Conservation (phyloP, 768 basidiomycete genomes). For the Rhodotorula graminis region DNA sequence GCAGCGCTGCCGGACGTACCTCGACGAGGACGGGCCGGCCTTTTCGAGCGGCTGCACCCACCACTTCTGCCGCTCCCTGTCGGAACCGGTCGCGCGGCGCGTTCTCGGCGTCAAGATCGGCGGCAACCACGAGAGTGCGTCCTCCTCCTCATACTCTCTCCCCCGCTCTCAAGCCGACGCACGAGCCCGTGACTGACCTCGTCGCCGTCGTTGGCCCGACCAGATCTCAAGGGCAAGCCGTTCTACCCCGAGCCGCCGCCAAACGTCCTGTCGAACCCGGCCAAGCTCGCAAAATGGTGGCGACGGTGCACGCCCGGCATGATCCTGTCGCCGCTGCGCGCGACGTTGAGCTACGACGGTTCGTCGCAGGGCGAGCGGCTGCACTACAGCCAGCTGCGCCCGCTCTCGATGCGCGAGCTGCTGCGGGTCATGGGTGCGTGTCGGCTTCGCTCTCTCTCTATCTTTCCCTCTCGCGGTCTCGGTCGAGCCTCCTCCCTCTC, state of each 20-base stretch:
- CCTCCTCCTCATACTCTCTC: neutral
- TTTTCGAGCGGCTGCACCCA: neutral
- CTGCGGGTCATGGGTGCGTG: neutral
- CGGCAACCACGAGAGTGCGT: slow-evolving; percentile 1
- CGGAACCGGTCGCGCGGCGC: neutral
- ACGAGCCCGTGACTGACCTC: neutral
- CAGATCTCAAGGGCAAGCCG: neutral
- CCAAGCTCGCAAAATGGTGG: neutral
- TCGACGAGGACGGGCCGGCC: too few species aligned
- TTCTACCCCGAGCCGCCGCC: neutral
- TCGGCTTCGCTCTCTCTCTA: neutral
- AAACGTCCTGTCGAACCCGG: neutral
- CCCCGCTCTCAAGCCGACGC: neutral
- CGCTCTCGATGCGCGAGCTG: neutral
- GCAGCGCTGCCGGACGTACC: neutral
- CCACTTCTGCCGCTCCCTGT: slow-evolving; percentile 1
- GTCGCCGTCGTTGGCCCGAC: too few species aligned
- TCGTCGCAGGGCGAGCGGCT: slow-evolving; percentile 4
- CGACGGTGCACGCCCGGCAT: neutral
- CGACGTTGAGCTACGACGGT: slow-evolving; percentile 4
- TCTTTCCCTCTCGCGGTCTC: too few species aligned
- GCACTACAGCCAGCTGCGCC: neutral
- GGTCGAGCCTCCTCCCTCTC: too few species aligned
- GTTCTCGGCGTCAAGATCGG: neutral
- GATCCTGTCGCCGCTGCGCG: slow-evolving; percentile 1